Evolutionary conservation across 768 basidiomycete species (phyloP), one percentile per base, ranked within the genome.

Genomic region (Termitomyces sp.): DNA sequence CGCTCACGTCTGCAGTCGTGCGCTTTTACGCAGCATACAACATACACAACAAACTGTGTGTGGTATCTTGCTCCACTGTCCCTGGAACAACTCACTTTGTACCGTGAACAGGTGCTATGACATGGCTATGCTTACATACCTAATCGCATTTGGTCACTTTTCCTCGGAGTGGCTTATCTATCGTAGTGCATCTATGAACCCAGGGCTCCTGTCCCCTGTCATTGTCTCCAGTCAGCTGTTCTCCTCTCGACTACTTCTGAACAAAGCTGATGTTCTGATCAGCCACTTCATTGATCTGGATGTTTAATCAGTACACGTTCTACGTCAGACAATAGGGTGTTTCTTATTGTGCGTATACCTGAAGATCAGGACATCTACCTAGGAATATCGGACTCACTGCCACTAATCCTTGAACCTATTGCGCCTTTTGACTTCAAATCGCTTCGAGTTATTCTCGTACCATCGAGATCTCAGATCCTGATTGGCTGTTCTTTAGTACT

Each of bases 71-170:
- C 41, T 41, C 59, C 50, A 22, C 16, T 39, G 16, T 52, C 7
- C 36, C 47, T 6, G 66, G 36, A 54, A 27, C 15, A 24, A 7
- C 18, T 53, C 37, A 62, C 54, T 62, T 60, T 67, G 39, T 34
- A 44, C 59, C 31, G n/a, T 41, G 44, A 61, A n/a, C 65, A 98
- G 95, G 30, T 74, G 95, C 22, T 99, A 97, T 73, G 89, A 96
- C 71, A 87, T 97, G 77, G 83, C 93, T 6, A 73, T 97, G 59
- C 76, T 88, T 67, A 89, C 92, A 39, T 98, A 96, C 75, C 82
- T 94, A 57, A 85, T 98, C 66, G 96, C 94, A 2, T 89, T 93
- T 68, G 83, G 80, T 5, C 96, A 99, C 75, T 98, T 97, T 70
- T 81, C 81, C 41, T 88, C 91, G 18, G 96, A 99, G 74, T 68